Evolutionary conservation across 306 rosid species (phyloP), one percentile per base, ranked within the genome.

Genomic region (Aeschynomene evenia): DNA sequence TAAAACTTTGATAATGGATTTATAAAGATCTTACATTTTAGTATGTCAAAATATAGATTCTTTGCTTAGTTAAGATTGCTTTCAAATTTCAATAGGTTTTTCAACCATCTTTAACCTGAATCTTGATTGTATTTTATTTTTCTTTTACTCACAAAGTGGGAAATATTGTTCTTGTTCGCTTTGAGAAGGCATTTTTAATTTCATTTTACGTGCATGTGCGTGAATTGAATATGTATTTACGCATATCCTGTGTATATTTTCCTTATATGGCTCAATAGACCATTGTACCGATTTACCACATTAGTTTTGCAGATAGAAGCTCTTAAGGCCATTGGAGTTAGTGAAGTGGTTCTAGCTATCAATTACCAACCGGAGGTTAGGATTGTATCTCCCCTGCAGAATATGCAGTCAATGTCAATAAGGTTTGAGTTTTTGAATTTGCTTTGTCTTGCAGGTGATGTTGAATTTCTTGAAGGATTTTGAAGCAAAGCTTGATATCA

Each of bases 361-460:
- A 95, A 95, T 81, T 95, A 95, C 76, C 99, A 89, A 82, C 99
- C 99, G 58, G 97, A 95, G 96, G 97, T 91, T 79, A 57, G 68
- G 69, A 70, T 70, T 24, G 53, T 6, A 33, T 33, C 70, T 51
- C 68, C 64, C 49, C 16, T 31, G 53, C 49, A 9, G 18, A 24
- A 33, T 4, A 42, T 66, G 68, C 11, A 7, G 46, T 79, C 71
- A 57, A 65, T 61, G 68, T 34, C 31, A 54, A 65, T 48, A 15
- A 77, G 51, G 70, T 68, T 68, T 78, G 20, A 36, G 36, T 63
- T 22, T 72, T 43, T 70, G 74, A 55, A 21, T 22, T 34, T 73
- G 14, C 72, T 53, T 40, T 55, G 76, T 76, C 20, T 73, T 68
- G 59, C 71, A 95, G 99, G 95, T 91, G 59, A 95, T 95, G 99